Evolutionary conservation across 192 early-diverging fungal genomes (phyloP).

Genomic region (Gryganskiella cystojenkinii): DNA sequence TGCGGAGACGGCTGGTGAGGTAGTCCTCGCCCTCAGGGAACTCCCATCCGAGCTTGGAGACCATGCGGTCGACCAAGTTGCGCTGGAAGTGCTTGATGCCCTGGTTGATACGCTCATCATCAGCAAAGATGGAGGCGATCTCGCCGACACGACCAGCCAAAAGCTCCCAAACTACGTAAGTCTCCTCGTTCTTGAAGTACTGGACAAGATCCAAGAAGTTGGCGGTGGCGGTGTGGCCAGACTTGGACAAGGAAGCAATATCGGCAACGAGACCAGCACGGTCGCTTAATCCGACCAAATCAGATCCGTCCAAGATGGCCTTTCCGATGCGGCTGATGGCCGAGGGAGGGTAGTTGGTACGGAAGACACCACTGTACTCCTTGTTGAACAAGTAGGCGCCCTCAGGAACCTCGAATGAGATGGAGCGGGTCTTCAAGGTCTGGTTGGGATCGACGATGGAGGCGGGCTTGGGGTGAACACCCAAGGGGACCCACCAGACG

Average conservation of each 20-base stretch:
- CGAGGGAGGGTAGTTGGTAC: constrained; percentile 79
- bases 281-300: constrained; percentile 71
- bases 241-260: constrained; percentile 78
- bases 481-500: constrained; percentile 92
- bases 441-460: constrained; percentile 47
- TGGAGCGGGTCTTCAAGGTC: constrained; percentile 61
- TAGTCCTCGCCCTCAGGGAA: constrained; percentile 79
- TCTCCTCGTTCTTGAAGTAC: constrained; percentile 79
- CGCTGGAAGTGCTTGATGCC: constrained; percentile 78
- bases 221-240: constrained; percentile 83
- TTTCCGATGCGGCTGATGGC: constrained; percentile 64
- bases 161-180: constrained; percentile 83
- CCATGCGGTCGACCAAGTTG: constrained; percentile 80
- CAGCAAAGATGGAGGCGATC: constrained; percentile 75
- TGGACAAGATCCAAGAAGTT: constrained; percentile 80
- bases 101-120: constrained; percentile 67
- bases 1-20: constrained; percentile 79
- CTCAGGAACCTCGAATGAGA: constrained; percentile 62
- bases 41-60: constrained; percentile 83
- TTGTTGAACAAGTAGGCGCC: constrained; percentile 86
- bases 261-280: constrained; percentile 88
- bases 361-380: constrained; percentile 83
- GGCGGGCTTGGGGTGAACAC: constrained; percentile 52
- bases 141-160: constrained; percentile 69
- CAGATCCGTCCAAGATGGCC: constrained; percentile 63